Conservation (phyloP, 345 rosid species). For the Viola odorata region DNA sequence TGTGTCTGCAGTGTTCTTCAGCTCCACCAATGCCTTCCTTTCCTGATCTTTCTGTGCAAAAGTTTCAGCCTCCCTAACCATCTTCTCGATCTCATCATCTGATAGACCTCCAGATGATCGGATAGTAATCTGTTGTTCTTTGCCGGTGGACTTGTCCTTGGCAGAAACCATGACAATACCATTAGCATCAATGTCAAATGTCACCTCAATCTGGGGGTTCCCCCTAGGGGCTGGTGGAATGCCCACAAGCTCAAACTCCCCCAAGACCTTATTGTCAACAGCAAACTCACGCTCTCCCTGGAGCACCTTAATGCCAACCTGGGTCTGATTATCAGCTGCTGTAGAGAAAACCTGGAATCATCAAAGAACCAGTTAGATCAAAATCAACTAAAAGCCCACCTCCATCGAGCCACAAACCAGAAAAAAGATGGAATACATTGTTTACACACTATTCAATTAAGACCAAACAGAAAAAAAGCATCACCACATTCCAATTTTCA, state of each 20-base stretch:
- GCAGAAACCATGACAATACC: slow-evolving; percentile 37
- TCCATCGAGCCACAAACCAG: not conserved
- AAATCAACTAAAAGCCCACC: not conserved
- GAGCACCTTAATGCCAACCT: slow-evolving; percentile 24
- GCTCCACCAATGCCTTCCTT: slow-evolving; percentile 27
- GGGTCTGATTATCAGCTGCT: slow-evolving; percentile 27
- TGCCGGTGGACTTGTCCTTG: slow-evolving; percentile 27
- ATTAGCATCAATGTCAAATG: slow-evolving; percentile 35
- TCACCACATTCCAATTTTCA: not conserved
- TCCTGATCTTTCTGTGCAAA: slow-evolving; percentile 33
- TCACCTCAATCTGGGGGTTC: slow-evolving; percentile 29
- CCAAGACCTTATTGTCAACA: slow-evolving; percentile 21
- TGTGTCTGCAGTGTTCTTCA: slow-evolving; percentile 28
- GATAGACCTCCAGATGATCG: slow-evolving; percentile 29
- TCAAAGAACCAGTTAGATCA: not conserved
- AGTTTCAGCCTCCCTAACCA: slow-evolving; percentile 33
- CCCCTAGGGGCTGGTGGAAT: slow-evolving; percentile 29
- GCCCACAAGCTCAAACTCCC: slow-evolving; percentile 22
- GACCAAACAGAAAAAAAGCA: not conserved
- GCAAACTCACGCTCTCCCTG: slow-evolving; percentile 32
- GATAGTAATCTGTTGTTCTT: slow-evolving; percentile 31
- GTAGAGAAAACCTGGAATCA: slow-evolving; percentile 22
- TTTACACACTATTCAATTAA: too few relatives aligned
- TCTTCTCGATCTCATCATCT: slow-evolving; percentile 33
- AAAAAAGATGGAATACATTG: not conserved